These are phyloP conservation scores for Alternaria postmessia DNA, from an alignment of 2,329 filamentous ascomycete genomes.

Conservation along the genomic window DNA sequence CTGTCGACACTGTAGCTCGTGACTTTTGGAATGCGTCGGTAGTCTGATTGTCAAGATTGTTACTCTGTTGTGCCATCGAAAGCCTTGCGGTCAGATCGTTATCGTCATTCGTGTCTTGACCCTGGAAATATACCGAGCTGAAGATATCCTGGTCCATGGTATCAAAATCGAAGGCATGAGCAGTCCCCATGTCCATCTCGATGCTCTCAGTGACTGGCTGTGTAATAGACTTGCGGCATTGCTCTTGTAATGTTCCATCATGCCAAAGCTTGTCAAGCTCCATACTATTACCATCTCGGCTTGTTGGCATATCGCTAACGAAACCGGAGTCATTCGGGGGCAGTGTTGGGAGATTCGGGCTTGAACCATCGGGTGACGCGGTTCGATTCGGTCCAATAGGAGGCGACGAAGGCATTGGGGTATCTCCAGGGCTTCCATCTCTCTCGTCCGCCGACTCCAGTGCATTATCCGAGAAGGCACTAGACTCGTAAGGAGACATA, in stretches of 20 bases:
- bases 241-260: constrained; percentile 28
- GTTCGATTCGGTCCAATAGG: constrained; percentile 71
- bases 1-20: constrained; percentile 19
- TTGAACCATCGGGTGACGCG: constrained; percentile 74
- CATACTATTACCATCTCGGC: constrained; percentile 70
- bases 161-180: constrained; percentile 13
- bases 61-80: constrained; percentile 5
- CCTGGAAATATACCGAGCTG: constrained; percentile 11
- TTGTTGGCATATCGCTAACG: constrained; percentile 79
- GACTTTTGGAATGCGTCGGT: constrained; percentile 12
- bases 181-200: constrained; percentile 25
- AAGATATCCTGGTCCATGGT: constrained; percentile 18
- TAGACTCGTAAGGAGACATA: constrained; percentile 44
- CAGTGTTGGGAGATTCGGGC: constrained; percentile 72
- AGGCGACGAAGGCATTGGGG: constrained; percentile 89
- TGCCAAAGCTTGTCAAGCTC: constrained; percentile 41
- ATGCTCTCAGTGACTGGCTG: constrained; percentile 33
- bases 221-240: constrained; percentile 20
- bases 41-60: neutral
- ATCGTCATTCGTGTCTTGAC: constrained; percentile 11
- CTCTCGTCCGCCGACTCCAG: constrained; percentile 58
- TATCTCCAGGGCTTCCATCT: constrained; percentile 60
- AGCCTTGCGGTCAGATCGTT: constrained; percentile 2
- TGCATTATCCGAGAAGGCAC: constrained; percentile 52
- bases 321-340: constrained; percentile 77